Evolutionary conservation across 352 stramenopile species (phyloP).

Genomic region (Globisporangium megalacanthum): DNA sequence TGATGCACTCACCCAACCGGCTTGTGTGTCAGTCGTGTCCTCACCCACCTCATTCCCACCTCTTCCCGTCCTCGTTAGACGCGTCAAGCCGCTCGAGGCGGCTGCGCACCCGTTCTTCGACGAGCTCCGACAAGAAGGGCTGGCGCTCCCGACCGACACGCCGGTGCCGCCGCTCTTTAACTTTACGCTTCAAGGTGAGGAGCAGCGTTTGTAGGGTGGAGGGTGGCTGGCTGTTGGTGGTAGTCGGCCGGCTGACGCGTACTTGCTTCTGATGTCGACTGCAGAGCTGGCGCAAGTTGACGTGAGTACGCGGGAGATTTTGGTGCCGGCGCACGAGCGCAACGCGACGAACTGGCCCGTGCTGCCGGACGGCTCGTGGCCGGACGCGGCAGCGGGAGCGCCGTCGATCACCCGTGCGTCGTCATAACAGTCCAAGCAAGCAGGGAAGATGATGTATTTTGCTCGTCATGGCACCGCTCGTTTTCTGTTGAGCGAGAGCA

Average conservation of each 20-base stretch:
- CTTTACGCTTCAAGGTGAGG: slow-evolving; percentile 87
- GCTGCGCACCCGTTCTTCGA: slow-evolving; percentile 97
- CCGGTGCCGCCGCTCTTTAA: slow-evolving; percentile 89
- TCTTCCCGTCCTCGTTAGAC: slow-evolving; percentile 18
- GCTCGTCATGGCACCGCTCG: slow-evolving; percentile 17
- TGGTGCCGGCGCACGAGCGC: slow-evolving; percentile 66
- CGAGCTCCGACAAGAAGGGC: slow-evolving; percentile 88
- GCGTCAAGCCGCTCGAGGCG: slow-evolving; percentile 78
- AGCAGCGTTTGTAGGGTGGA: too few relatives aligned
- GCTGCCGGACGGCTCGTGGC: slow-evolving; percentile 62
- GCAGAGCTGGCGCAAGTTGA: slow-evolving; percentile 77
- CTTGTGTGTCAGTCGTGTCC: background rate
- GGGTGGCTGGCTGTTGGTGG: too few relatives aligned
- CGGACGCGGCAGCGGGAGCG: slow-evolving; percentile 24
- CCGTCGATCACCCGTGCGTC: slow-evolving; percentile 18
- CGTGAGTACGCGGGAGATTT: slow-evolving; percentile 61
- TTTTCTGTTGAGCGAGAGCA: slow-evolving; percentile 2
- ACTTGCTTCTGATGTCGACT: background rate
- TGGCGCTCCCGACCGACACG: slow-evolving; percentile 84
- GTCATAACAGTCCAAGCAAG: slow-evolving; percentile 18
- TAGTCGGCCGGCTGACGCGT: background rate
- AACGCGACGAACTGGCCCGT: slow-evolving; percentile 76
- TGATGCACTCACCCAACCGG: too few relatives aligned
- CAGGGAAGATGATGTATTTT: slow-evolving; percentile 50
- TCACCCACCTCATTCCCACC: too few relatives aligned